Evolutionary conservation across 2,329 filamentous ascomycete genomes (phyloP).

Genomic region (Decorospora gaudefroyi): DNA sequence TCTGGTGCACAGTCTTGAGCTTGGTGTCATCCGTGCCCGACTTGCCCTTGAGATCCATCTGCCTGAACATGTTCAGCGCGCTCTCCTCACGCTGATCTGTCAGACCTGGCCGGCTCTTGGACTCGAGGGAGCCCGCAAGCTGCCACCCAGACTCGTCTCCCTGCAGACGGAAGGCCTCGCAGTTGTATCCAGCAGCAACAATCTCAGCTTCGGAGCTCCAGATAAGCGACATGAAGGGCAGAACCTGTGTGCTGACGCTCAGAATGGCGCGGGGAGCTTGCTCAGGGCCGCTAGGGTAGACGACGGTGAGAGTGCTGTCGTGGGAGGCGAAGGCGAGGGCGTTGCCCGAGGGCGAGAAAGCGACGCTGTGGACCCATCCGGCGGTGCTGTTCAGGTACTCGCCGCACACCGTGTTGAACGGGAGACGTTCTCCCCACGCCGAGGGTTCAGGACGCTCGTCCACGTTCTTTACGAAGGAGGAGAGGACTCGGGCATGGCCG

Average conservation of each 20-base stretch:
- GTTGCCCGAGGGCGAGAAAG: slow-evolving; percentile 89
- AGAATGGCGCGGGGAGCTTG: slow-evolving; percentile 89
- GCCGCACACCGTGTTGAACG: slow-evolving; percentile 98
- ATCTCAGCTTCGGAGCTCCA: slow-evolving; percentile 94
- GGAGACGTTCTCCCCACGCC: slow-evolving; percentile 91
- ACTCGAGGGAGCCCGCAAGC: slow-evolving; percentile 78
- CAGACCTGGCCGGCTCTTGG: slow-evolving; percentile 65
- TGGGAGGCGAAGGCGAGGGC: slow-evolving; percentile 94
- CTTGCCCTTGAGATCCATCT: slow-evolving; percentile 98
- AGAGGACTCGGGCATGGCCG: slow-evolving; percentile 92
- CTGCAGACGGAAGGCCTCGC: slow-evolving; percentile 86
- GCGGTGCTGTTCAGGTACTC: slow-evolving; percentile 96
- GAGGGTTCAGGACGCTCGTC: slow-evolving; percentile 83
- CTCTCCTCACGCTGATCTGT: slow-evolving; percentile 78
- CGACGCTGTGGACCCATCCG: slow-evolving; percentile 92
- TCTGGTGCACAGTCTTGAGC: slow-evolving; percentile 94
- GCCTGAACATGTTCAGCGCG: slow-evolving; percentile 95
- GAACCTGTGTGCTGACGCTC: slow-evolving; percentile 83
- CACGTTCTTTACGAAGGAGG: slow-evolving; percentile 92
- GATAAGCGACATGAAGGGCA: slow-evolving; percentile 90
- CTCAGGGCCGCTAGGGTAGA: slow-evolving; percentile 89
- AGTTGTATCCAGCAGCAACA: slow-evolving; percentile 87
- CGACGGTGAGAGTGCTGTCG: slow-evolving; percentile 94
- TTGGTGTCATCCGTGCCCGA: slow-evolving; percentile 76
- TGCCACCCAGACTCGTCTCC: slow-evolving; percentile 83